These are phyloP conservation scores for Neospora caninum DNA, from an alignment of 169 alveolate genomes.

Conservation along the genomic window DNA sequence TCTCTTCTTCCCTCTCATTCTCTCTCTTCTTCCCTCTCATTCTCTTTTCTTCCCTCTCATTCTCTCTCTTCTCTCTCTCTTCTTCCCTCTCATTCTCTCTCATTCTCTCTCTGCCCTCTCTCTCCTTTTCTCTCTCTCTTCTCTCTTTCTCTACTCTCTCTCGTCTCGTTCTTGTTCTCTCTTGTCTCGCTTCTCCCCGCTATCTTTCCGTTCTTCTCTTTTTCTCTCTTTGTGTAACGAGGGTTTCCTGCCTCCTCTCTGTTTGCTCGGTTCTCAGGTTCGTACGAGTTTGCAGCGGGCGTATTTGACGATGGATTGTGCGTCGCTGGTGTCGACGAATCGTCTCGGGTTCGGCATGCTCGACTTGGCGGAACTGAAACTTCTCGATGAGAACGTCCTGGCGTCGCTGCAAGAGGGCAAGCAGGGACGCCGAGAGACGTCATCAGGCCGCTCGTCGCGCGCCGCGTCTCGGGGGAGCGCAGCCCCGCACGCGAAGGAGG, in stretches of 20 bases:
- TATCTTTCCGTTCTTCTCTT: background rate
- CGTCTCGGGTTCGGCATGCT: constrained; percentile 66
- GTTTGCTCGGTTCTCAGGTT: constrained; percentile 32
- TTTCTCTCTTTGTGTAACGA: background rate
- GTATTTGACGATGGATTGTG: constrained; percentile 62
- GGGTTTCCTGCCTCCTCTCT: background rate
- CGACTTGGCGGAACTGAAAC: constrained; percentile 66
- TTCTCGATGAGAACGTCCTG: background rate
- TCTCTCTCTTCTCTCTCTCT: too few relatives aligned
- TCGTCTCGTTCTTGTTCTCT: background rate
- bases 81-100: too few relatives aligned
- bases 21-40: too few relatives aligned
- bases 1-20: too few relatives aligned
- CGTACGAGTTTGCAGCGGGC: constrained; percentile 63
- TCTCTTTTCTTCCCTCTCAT: too few relatives aligned
- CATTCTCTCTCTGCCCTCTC: background rate
- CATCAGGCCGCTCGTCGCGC: background rate
- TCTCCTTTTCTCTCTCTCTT: background rate
- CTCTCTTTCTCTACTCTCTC: background rate
- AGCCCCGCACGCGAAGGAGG: background rate
- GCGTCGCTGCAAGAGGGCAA: background rate
- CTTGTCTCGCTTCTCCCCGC: background rate
- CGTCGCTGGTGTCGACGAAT: constrained; percentile 66
- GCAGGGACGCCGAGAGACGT: background rate
- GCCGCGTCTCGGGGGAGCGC: background rate